phyloP scores from a whole-genome alignment of 1,139 yeast species.

The Lodderomyces beijingensis region DNA sequence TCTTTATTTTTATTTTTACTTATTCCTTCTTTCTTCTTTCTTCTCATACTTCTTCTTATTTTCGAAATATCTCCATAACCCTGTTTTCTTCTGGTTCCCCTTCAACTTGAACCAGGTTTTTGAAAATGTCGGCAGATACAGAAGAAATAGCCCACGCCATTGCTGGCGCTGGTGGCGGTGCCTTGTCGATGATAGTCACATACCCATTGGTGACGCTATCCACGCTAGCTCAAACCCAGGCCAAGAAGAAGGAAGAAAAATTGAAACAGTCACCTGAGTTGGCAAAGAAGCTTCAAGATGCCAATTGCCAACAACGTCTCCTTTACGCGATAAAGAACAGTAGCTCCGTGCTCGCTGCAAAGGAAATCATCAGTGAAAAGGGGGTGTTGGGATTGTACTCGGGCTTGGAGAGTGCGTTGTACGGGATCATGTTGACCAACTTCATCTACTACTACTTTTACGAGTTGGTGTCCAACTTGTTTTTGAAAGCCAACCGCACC shows the following conservation, averaged over 20 bases:
- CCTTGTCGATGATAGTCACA: slow-evolving; percentile 77
- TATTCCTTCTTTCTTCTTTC: too few relatives aligned
- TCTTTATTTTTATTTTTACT: too few relatives aligned
- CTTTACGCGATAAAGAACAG: slow-evolving; percentile 16
- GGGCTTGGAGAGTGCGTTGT: slow-evolving; percentile 83
- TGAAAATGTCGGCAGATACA: too few relatives aligned
- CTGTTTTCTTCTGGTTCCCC: too few relatives aligned
- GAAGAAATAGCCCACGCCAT: slow-evolving; percentile 75
- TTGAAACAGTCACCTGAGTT: background rate
- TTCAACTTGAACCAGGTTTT: too few relatives aligned
- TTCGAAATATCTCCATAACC: too few relatives aligned
- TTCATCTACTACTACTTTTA: slow-evolving; percentile 89
- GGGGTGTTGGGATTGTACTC: slow-evolving; percentile 74
- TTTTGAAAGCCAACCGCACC: slow-evolving; percentile 37
- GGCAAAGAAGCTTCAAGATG: slow-evolving; percentile 1
- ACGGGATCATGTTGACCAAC: slow-evolving; percentile 82
- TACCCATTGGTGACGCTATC: slow-evolving; percentile 83
- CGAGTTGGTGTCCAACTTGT: slow-evolving; percentile 60
- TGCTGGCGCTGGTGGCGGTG: slow-evolving; percentile 93
- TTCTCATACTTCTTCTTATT: too few relatives aligned
- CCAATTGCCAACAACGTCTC: slow-evolving; percentile 1
- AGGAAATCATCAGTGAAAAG: slow-evolving; percentile 52
- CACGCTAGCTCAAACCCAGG: slow-evolving; percentile 74
- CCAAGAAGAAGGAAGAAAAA: slow-evolving; percentile 29
- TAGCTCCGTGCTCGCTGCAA: slow-evolving; percentile 30